A percentile compares a stretch with the other conserved stretches of the same genome.
These are phyloP conservation scores for Rhodomyrtus psidioides DNA, from an alignment of 441 rosid species.

Conservation along the genomic window DNA sequence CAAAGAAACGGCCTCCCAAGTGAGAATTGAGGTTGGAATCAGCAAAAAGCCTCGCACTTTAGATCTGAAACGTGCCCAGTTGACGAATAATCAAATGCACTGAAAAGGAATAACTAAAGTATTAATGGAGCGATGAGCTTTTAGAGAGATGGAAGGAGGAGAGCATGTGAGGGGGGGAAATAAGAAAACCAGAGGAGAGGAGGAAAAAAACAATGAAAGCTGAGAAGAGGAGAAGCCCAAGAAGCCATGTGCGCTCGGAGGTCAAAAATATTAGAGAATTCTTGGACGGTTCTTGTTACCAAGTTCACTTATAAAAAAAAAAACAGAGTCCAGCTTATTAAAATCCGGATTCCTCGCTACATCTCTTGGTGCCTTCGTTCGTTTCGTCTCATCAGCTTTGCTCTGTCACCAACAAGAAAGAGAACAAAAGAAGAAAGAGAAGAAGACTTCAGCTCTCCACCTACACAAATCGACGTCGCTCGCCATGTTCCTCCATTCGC, in stretches of 20 bases:
- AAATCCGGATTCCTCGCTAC: neutral
- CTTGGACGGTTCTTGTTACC: conserved; percentile 10
- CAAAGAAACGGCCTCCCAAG: neutral
- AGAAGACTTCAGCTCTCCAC: neutral
- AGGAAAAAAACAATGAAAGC: conserved; percentile 8
- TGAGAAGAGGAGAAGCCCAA: conserved; percentile 6
- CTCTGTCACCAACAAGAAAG: neutral
- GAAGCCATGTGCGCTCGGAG: conserved; percentile 74
- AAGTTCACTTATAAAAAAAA: neutral
- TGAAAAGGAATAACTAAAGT: conserved; percentile 8
- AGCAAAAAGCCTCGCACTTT: conserved; percentile 19
- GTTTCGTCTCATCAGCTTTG: neutral
- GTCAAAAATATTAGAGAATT: conserved; percentile 53
- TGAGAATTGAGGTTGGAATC: conserved; percentile 9
- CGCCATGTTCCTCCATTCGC: neutral
- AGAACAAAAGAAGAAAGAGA: accelerated
- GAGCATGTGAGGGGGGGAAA: conserved; percentile 36
- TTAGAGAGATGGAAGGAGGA: conserved; percentile 8
- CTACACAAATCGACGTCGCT: neutral
- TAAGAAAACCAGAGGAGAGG: conserved; percentile 12
- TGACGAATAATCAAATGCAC: conserved; percentile 32
- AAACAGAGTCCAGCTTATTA: conserved; percentile 6
- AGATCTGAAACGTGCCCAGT: conserved; percentile 44
- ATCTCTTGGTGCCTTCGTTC: conserved; percentile 1
- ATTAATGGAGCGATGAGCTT: conserved; percentile 1